Base-by-base conservation (phyloP, 768 basidiomycete genomes). In the Termitomyces sp. region DNA sequence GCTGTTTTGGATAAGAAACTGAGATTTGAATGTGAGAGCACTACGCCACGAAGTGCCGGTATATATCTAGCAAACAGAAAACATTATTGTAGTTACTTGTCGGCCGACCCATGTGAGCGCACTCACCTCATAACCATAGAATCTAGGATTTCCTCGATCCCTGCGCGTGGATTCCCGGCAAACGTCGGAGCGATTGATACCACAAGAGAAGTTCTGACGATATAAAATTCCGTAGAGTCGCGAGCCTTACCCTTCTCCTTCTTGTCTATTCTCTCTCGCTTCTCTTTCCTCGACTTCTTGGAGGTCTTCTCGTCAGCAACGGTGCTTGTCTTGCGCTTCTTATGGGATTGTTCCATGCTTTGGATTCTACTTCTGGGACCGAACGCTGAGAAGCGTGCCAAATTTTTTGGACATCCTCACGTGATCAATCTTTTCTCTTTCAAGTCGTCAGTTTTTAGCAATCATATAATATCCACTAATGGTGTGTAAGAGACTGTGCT, bases 111-210 rank as follows among this genome's bases (percentile, higher is more conserved):
- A 33, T 35, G 22, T 41, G 22, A 47, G 26, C 33, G 28, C 33
- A 72, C 82, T 64, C 66, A 94, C 95, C 91, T 85, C 95, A 98
- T 96, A 14, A 96, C 74, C 89, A 97, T 89, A 8, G 90, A 91
- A 71, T 98, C 94, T 18, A 98, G 75, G 83, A 94, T 86, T 72
- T 98, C 93, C 66, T 88, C 84, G 18, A 84, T 90, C 7, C 95
- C 95, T 41, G 71, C 75, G 10, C 80, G 75, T n/a, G 87, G 81
- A 71, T 89, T 82, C 44, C 74, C 79, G 16, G 90, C 82, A 69
- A 93, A 96, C 44, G 88, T 78, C 1, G 94, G 94, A 30, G 94
- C 83, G 16, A 97, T 79, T 10, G 90, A 86, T 43, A 96, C 74
- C 26, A 80, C 74, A 55, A 94, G 75, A 32, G 82, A 79, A n/a